Conservation (phyloP, 2,329 filamentous ascomycete species). For the Aschersonia sp. region DNA sequence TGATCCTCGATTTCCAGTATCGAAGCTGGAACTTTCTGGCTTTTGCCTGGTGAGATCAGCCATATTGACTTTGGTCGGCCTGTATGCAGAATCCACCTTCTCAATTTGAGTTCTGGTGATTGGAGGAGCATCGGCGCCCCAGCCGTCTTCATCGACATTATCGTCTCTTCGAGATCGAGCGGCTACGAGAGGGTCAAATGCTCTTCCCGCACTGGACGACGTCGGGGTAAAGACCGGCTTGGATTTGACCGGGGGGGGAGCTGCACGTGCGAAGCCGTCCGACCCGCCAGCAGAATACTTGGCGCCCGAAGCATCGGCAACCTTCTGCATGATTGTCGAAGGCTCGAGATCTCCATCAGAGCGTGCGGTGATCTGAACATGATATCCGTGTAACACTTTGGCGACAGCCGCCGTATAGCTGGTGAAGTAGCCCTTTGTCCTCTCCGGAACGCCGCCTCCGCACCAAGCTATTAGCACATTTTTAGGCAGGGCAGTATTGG, state of each 20-base stretch:
- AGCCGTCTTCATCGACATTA: conserved; percentile 70
- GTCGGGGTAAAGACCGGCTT: conserved; percentile 90
- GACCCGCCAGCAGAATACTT: conserved; percentile 71
- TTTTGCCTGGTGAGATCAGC: conserved; percentile 66
- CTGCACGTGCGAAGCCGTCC: conserved; percentile 33
- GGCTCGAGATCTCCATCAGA: conserved; percentile 80
- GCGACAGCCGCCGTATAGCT: conserved; percentile 82
- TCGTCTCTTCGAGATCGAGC: conserved; percentile 46
- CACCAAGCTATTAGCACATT: conserved; percentile 92
- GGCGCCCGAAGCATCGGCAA: conserved; percentile 83
- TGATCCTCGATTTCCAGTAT: conserved; percentile 27
- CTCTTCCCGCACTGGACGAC: conserved; percentile 26
- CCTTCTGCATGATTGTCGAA: conserved; percentile 80
- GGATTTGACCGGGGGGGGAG: conserved; percentile 59
- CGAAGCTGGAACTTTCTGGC: conserved; percentile 48
- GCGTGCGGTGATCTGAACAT: conserved; percentile 92
- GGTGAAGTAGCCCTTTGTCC: conserved; percentile 96
- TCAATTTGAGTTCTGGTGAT: conserved; percentile 76
- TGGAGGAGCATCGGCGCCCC: conserved; percentile 88
- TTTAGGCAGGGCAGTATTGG: conserved; percentile 80
- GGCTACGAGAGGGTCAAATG: conserved; percentile 54
- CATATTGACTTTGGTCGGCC: conserved; percentile 92
- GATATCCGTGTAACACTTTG: conserved; percentile 90
- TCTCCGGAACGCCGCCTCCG: conserved; percentile 92
- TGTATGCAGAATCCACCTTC: conserved; percentile 84